Evolutionary conservation across 441 rosid species (phyloP).

Genomic region (Adansonia gregorii): DNA sequence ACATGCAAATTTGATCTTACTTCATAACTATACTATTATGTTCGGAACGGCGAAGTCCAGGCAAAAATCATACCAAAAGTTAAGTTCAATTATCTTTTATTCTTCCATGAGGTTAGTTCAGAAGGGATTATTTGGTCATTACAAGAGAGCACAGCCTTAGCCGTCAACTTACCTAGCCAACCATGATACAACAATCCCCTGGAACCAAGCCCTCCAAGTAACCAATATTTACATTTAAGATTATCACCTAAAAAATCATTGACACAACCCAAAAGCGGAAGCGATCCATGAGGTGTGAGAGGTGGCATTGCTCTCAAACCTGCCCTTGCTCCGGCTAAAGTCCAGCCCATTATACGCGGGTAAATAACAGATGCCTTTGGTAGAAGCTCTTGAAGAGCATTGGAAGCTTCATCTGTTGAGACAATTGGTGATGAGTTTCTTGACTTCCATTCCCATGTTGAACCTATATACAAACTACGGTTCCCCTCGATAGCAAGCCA

Average conservation of each 20-base stretch:
- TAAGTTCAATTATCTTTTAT: constrained; percentile 21
- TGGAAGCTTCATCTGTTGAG: constrained; percentile 70
- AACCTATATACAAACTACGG: constrained; percentile 65
- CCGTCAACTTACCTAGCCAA: constrained; percentile 74
- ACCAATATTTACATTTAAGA: constrained; percentile 60
- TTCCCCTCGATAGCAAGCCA: constrained; percentile 87
- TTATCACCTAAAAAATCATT: constrained; percentile 50
- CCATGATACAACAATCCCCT: constrained; percentile 86
- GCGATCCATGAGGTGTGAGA: constrained; percentile 68
- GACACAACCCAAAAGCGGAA: constrained; percentile 81
- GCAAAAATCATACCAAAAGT: not conserved
- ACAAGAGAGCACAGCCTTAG: constrained; percentile 65
- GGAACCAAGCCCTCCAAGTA: constrained; percentile 88
- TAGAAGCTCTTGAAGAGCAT: constrained; percentile 74
- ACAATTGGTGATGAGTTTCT: constrained; percentile 64
- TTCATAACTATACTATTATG: not conserved
- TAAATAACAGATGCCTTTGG: constrained; percentile 72
- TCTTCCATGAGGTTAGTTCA: constrained; percentile 79
- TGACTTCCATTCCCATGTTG: constrained; percentile 94
- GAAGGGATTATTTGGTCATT: constrained; percentile 64
- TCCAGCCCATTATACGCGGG: constrained; percentile 74
- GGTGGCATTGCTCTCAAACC: constrained; percentile 97
- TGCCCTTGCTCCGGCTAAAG: constrained; percentile 66
- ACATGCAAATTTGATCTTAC: not conserved
- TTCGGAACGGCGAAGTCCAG: not conserved